Percentiles rank a stretch among this genome's conserved stretches.
Evolutionary conservation across 495 filamentous ascomycete species (phyloP).

Genomic region (Opeltia flavorubescens): DNA sequence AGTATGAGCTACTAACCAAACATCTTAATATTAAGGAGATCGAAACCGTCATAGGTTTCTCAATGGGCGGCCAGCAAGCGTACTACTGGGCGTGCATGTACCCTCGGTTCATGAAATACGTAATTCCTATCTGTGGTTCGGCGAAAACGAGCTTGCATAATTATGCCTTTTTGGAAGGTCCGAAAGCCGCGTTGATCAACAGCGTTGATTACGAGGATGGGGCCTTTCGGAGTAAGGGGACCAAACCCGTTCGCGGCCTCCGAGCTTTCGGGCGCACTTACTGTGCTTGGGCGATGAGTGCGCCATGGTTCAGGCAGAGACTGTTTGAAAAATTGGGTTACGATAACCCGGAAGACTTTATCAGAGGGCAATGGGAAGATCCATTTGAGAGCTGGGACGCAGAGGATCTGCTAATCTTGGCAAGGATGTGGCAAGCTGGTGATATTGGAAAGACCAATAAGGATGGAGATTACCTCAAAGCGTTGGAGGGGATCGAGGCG

Average conservation of each 20-base stretch:
- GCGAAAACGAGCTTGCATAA: constrained; percentile 31
- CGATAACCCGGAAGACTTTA: constrained; percentile 22
- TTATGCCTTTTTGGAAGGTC: constrained; percentile 34
- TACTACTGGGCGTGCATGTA: constrained; percentile 31
- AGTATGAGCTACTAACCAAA: constrained; percentile 17
- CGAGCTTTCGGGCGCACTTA: constrained; percentile 31
- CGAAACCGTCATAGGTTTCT: constrained; percentile 28
- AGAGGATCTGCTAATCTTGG: constrained; percentile 27
- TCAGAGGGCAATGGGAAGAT: constrained; percentile 17
- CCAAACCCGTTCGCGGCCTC: constrained; percentile 19
- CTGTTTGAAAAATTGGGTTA: constrained; percentile 25
- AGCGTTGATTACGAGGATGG: constrained; percentile 28
- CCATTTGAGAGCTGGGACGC: constrained; percentile 25
- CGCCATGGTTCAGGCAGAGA: constrained; percentile 28
- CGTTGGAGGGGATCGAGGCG: constrained; percentile 25
- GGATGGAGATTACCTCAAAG: constrained; percentile 23
- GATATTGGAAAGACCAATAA: constrained; percentile 23
- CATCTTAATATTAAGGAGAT: constrained; percentile 17
- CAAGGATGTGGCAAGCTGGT: constrained; percentile 32
- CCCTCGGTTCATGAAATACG: constrained; percentile 24
- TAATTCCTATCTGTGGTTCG: constrained; percentile 25
- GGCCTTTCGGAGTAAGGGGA: constrained; percentile 16
- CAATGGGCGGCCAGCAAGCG: constrained; percentile 36
- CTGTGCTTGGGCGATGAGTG: constrained; percentile 27
- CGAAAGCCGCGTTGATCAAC: constrained; percentile 25